These are phyloP conservation scores for Kickxella alabastrina DNA, from an alignment of 192 early-diverging fungal genomes.

Conservation along the genomic window DNA sequence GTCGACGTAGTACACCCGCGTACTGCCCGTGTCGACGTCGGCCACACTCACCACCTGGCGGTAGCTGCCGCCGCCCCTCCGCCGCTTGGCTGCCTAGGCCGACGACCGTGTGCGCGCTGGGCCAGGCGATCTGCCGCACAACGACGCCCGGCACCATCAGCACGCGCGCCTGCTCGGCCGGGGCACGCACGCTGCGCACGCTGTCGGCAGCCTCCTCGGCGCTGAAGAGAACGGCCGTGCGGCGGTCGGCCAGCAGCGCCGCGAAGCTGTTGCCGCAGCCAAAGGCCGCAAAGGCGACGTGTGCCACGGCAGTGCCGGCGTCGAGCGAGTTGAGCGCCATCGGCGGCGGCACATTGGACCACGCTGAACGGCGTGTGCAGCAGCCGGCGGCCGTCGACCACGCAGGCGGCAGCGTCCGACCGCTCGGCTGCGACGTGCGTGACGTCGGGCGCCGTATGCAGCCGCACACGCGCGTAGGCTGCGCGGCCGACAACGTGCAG, in stretches of 20 bases:
- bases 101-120: constrained; percentile 50
- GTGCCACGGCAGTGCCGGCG: constrained; percentile 17
- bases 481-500: constrained; percentile 58
- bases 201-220: constrained; percentile 5
- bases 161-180: constrained; percentile 9
- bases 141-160: constrained; percentile 1
- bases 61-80: too few species aligned
- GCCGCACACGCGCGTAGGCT: constrained; percentile 4
- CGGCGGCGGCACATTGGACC: constrained; percentile 93
- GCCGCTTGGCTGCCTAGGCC: too few species aligned
- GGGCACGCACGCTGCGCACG: constrained; percentile 22
- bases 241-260: constrained; percentile 60
- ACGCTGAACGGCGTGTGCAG: constrained; percentile 52
- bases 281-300: constrained; percentile 63
- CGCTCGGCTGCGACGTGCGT: constrained; percentile 16
- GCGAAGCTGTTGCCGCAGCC: constrained; percentile 68
- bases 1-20: neutral
- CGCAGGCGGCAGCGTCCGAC: constrained; percentile 58
- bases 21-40: constrained; percentile 28
- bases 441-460: constrained; percentile 16
- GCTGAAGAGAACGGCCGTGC: constrained; percentile 16
- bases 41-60: constrained; percentile 43
- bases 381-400: constrained; percentile 65
- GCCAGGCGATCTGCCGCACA: constrained; percentile 70
- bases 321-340: constrained; percentile 58